Base-by-base conservation (phyloP, 352 stramenopile species). In the Globisporangium parvum region DNA sequence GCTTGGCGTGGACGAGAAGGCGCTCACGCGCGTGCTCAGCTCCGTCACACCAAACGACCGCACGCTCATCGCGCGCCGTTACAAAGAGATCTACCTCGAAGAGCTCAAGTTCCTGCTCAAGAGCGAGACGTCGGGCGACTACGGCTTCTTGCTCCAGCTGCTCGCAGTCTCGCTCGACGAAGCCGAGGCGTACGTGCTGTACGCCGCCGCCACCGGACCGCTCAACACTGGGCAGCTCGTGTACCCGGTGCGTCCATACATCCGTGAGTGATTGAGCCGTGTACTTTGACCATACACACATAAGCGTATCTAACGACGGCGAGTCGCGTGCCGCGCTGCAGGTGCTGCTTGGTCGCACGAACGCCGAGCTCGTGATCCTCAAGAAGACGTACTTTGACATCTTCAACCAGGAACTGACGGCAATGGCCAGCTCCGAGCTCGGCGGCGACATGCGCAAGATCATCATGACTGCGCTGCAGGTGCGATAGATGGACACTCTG, bases 311-410 rank as follows among this genome's bases (percentile, higher is more conserved):
- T 28, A 28, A 28, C 26, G n/a, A 28, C 26, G 26, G 26, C 26
- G 26, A 28, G 15, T 45, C 5, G 33, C 15, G 53, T 51, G 21
- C 24, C 37, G 23, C 33, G 40, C 63, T 47, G 18, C 46, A 62
- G 50, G 59, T 73, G 26, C 35, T 73, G 23, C n/a, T 73, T 6
- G 66, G 66, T 35, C 66, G 71, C 58, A 61, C 71, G 28, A 66
- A 66, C 50, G 58, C 64, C 28, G 71, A 80, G 60, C 46, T 80
- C 41, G 61, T 55, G 33, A 70, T 73, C 41, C 56, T 80, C 37
- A 80, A 80, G 66, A 72, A 77, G 62, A 63, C 71, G 15, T 80
- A 67, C 59, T 77, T 73, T 53, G 55, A 71, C 24, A 56, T 67
- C 46, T 77, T 70, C 61, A 60, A 68, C 55, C 67, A 80, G 55